Conservation (phyloP, 257 asterid genomes). For the Solanum habrochaites region DNA sequence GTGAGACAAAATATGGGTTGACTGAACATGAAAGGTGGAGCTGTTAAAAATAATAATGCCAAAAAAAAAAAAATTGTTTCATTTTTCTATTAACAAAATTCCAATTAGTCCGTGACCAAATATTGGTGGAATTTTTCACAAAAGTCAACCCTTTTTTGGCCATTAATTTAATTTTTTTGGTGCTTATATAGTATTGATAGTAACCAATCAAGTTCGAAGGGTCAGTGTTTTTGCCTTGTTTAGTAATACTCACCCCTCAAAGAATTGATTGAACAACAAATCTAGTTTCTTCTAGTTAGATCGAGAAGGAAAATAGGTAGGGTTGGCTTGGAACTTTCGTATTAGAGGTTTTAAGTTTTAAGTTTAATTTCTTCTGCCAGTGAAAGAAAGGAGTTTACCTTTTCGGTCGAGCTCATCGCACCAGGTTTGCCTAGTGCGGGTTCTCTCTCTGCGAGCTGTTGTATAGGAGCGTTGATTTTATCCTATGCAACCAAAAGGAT, state of each 20-base stretch:
- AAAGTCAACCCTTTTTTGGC: constrained; percentile 42
- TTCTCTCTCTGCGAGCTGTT: too few species aligned
- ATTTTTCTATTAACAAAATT: background rate
- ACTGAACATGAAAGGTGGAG: constrained; percentile 3
- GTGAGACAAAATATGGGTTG: constrained; percentile 23
- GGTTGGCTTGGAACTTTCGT: accelerated
- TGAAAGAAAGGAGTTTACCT: too few species aligned
- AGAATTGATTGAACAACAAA: background rate
- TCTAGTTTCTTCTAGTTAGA: background rate
- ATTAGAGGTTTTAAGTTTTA: too few species aligned
- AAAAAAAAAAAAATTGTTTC: background rate
- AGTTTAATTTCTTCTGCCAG: too few species aligned
- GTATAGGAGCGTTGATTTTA: too few species aligned
- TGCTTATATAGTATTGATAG: background rate
- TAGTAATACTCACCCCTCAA: background rate
- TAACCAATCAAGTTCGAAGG: background rate
- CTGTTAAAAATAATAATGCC: background rate
- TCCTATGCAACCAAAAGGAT: too few species aligned
- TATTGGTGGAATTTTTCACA: constrained; percentile 19
- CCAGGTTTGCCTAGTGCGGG: too few species aligned
- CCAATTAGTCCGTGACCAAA: constrained; percentile 24
- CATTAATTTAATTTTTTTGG: background rate
- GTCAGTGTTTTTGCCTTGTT: background rate
- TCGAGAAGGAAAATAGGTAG: background rate
- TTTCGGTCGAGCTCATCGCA: too few species aligned